These are phyloP conservation scores for Fagopyrum esculentum DNA, from an alignment of 148 eudicot species.

Conservation along the genomic window DNA sequence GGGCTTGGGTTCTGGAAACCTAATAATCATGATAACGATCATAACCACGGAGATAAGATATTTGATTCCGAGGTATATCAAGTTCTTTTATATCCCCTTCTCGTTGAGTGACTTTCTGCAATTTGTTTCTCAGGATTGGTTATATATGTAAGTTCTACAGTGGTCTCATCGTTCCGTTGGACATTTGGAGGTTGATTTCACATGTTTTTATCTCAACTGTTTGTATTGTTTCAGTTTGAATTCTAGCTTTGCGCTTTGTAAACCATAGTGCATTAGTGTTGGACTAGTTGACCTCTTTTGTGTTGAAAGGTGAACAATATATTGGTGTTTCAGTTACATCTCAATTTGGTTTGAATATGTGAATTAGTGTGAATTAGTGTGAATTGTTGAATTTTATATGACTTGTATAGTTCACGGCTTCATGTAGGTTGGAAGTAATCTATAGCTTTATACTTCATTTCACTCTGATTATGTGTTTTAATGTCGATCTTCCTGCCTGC, in stretches of 20 bases:
- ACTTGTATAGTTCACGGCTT: not conserved
- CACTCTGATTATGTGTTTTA: not conserved
- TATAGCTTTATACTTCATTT: not conserved
- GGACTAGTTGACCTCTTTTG: not conserved
- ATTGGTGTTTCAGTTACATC: not conserved
- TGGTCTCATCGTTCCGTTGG: not conserved
- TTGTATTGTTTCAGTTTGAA: not conserved
- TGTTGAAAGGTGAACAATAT: not conserved
- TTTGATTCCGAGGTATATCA: conserved; percentile 4
- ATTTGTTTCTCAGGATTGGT: not conserved
- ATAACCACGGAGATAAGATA: not conserved
- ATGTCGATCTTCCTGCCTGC: not conserved
- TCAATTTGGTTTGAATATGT: not conserved
- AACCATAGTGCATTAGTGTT: not conserved
- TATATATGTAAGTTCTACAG: not conserved
- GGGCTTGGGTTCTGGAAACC: conserved; percentile 91
- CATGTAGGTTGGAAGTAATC: not conserved
- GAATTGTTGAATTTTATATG: not conserved
- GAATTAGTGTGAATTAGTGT: not conserved
- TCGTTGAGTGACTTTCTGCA: not conserved
- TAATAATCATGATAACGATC: conserved; percentile 5
- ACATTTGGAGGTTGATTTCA: not conserved
- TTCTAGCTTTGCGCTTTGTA: not conserved
- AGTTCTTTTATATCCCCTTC: not conserved
- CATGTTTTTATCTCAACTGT: not conserved